phyloP scores from a whole-genome alignment of 805 yeast species.

The Cyberlindnera bimundalis region DNA sequence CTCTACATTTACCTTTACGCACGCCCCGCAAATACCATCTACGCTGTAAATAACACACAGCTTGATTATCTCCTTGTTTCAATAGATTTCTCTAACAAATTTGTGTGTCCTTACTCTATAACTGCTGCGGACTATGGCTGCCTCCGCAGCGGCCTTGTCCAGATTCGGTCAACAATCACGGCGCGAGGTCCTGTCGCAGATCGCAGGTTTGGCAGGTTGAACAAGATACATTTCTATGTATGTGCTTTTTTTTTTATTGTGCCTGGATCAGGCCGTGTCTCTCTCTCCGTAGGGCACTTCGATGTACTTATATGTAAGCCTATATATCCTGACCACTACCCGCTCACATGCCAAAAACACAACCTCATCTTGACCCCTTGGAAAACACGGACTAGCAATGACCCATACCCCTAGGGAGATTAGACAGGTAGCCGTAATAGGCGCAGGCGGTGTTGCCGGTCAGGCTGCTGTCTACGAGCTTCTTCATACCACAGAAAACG shows the following conservation, averaged over 20 bases:
- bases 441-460: slow-evolving; percentile 41
- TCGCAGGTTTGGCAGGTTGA: background rate
- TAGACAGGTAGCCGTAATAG: slow-evolving; percentile 35
- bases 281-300: no score
- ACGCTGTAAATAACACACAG: no score
- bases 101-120: no score
- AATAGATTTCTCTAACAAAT: no score
- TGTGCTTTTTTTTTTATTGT: background rate
- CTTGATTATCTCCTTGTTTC: no score
- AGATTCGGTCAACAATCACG: slow-evolving; percentile 1
- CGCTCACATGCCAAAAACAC: no score
- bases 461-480: slow-evolving; percentile 35
- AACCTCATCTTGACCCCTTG: background rate
- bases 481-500: slow-evolving; percentile 26
- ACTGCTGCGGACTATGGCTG: no score
- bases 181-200: background rate
- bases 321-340: no score
- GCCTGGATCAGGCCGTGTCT: background rate
- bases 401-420: slow-evolving; percentile 6
- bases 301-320: no score
- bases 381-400: background rate
- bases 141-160: slow-evolving; percentile 3
- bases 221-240: background rate
- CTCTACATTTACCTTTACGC: no score
- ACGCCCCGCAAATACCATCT: no score